Evolutionary conservation across 306 rosid species (phyloP).

Genomic region (Mucuna pruriens): DNA sequence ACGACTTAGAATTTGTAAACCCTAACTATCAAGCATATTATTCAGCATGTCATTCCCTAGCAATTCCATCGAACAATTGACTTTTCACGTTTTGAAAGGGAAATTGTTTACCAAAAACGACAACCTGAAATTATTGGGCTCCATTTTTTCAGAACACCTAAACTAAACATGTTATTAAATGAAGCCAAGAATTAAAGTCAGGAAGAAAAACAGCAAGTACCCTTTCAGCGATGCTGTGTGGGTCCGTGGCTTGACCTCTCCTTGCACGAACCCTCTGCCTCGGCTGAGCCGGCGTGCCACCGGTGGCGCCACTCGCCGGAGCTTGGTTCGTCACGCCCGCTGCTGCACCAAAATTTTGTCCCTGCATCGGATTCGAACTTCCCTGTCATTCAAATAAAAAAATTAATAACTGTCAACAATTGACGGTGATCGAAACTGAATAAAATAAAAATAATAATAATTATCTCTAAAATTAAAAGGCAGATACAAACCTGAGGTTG

Average conservation of each 20-base stretch:
- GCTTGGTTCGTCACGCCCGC: slow-evolving; percentile 52
- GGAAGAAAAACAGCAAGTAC: slow-evolving; percentile 42
- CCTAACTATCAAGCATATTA: neutral
- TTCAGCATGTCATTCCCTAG: neutral
- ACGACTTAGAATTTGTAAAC: neutral
- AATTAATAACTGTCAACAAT: neutral
- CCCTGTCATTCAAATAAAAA: neutral
- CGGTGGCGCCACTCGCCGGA: slow-evolving; percentile 34
- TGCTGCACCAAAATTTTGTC: slow-evolving; percentile 54
- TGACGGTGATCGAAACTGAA: neutral
- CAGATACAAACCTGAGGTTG: slow-evolving; percentile 51
- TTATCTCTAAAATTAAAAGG: neutral
- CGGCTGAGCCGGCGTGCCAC: slow-evolving; percentile 67
- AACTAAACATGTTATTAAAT: slow-evolving; percentile 35
- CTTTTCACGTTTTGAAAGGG: neutral
- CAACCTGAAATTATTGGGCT: slow-evolving; percentile 19
- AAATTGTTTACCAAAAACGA: slow-evolving; percentile 27
- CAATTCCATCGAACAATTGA: neutral
- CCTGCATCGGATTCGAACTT: slow-evolving; percentile 40
- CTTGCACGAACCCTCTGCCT: slow-evolving; percentile 87
- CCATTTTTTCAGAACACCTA: slow-evolving; percentile 43
- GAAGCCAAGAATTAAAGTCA: slow-evolving; percentile 10
- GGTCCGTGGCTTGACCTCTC: slow-evolving; percentile 97
- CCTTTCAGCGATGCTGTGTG: slow-evolving; percentile 96
- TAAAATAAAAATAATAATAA: neutral